phyloP scores from a whole-genome alignment of 2,329 filamentous ascomycete species.

The Penicillium sp. region DNA sequence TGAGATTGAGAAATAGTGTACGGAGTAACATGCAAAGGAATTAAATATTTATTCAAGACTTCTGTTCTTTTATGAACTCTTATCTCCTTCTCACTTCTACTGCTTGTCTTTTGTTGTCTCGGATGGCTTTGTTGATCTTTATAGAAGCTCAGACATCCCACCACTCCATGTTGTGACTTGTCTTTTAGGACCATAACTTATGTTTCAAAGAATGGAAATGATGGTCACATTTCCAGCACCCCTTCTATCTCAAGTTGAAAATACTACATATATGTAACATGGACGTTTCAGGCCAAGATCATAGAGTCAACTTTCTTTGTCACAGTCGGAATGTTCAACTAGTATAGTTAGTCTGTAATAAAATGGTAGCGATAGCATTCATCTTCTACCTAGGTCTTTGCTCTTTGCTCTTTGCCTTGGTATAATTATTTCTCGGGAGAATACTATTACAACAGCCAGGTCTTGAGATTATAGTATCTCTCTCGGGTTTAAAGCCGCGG shows the following conservation, averaged over 20 bases:
- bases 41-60: too few relatives aligned
- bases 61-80: background rate
- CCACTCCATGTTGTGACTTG: background rate
- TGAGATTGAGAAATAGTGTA: background rate
- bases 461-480: background rate
- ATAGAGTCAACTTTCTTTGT: background rate
- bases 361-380: background rate
- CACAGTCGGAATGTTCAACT: too few relatives aligned
- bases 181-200: background rate
- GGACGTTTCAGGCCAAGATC: background rate
- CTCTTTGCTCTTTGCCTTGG: background rate
- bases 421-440: background rate
- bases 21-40: background rate
- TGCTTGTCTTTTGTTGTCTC: background rate
- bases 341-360: background rate
- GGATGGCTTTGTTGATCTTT: background rate
- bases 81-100: background rate
- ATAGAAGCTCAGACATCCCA: background rate
- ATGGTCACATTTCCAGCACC: too few relatives aligned
- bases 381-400: background rate
- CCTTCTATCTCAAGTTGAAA: background rate
- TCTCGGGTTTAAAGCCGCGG: background rate
- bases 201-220: too few relatives aligned
- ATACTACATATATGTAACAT: background rate
- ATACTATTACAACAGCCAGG: too few relatives aligned